Base-by-base conservation (phyloP, 768 basidiomycete species). In the Boletus insuetus region DNA sequence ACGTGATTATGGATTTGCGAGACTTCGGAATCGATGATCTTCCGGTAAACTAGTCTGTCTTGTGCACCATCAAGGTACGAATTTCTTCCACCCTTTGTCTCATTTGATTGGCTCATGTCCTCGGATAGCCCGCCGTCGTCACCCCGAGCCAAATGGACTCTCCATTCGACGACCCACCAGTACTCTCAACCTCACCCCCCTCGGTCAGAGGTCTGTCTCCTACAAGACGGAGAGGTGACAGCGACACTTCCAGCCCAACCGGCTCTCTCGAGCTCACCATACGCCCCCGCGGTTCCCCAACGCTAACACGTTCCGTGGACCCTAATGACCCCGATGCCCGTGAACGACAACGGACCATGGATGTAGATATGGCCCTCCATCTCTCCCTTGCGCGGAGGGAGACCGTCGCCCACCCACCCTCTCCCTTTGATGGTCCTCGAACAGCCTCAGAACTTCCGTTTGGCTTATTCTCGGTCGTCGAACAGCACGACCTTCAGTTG, bases 271-370 rank as follows among this genome's bases (percentile, higher is more conserved):
- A 83, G 41, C 59, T 66, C 24, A 66, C 69, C 39, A 57, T 73
- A 6, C 78, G 74, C 2, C 68, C 79, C 46, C 79, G 85, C 22
- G 78, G 77, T 53, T 88, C 88, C 1, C 87, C 89, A 1, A 83
- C 82, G 3, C 70, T 87, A 16, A 67, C 73, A 1, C 81, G 87
- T 41, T 79, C 87, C 10, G 79, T 81, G 56, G 85, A 90, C 66
- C 81, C 79, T 11, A 79, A 85, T 74, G 86, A 91, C 65, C 84
- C 87, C 0, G 82, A 89, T 50, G 83, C 83, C 19, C 78, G 86
- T 51, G 94, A 97, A 70, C 84, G 94, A 19, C 94, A 98, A 76
- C 82, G 89, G 35, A 85, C 91, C 7, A 91, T 97, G 87, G 95
- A 98, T 64, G 91, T 91, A 1, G 94, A 95, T 64, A 92, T 93